A percentile compares a stretch with the other conserved stretches of the same genome.
Evolutionary conservation across 23 red algal species (phyloP).

Genomic region (Chondrus crispus): DNA sequence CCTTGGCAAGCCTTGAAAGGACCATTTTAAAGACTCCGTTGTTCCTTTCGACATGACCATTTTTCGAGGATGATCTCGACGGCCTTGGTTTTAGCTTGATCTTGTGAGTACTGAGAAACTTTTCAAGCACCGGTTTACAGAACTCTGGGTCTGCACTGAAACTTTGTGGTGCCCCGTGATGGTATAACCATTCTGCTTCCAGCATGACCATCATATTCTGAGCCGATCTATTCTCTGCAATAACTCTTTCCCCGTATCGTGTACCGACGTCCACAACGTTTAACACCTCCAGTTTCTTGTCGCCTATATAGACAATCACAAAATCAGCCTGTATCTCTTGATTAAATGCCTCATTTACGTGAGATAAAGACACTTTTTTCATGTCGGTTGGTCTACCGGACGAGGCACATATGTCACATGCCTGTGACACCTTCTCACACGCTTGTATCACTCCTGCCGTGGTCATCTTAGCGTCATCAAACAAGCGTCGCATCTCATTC

Average conservation of each 20-base stretch:
- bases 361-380: constrained; percentile 5
- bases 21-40: constrained; percentile 31
- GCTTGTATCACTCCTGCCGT: neutral
- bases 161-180: constrained; percentile 9
- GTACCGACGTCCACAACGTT: constrained; percentile 21
- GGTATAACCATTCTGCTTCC: constrained; percentile 30
- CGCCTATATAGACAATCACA: constrained; percentile 3
- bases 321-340: constrained; percentile 6
- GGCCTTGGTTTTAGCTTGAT: neutral
- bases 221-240: neutral
- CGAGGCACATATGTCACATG: constrained; percentile 20
- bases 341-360: constrained; percentile 21
- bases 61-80: constrained; percentile 21
- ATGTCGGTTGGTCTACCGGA: neutral
- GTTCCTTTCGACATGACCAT: constrained; percentile 29
- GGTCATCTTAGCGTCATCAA: neutral
- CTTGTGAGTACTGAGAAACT: neutral
- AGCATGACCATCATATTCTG: neutral
- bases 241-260: constrained; percentile 14
- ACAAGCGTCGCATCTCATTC: neutral
- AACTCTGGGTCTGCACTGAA: constrained; percentile 50
- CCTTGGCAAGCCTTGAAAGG: neutral
- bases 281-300: constrained; percentile 5
- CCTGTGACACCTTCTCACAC: neutral
- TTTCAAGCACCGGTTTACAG: neutral